These are phyloP conservation scores for Pyrenula massariospora DNA, from an alignment of 495 filamentous ascomycete genomes.

Conservation along the genomic window DNA sequence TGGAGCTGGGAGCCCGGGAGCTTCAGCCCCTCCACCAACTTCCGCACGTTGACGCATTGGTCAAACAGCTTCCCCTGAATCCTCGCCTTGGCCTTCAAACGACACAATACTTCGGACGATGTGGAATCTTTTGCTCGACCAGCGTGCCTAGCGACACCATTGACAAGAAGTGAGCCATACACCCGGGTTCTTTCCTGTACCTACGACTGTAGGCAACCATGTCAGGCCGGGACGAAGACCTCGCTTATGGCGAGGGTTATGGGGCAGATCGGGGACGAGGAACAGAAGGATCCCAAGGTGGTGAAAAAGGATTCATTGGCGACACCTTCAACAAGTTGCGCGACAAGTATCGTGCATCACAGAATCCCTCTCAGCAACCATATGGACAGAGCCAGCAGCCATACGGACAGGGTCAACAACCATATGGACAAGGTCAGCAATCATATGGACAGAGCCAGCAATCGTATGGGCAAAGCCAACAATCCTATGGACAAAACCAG, in stretches of 20 bases:
- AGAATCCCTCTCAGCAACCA: slow-evolving; percentile 12
- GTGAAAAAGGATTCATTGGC: slow-evolving; percentile 38
- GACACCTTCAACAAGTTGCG: slow-evolving; percentile 40
- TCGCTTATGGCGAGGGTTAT: slow-evolving; percentile 48
- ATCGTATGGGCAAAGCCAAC: slow-evolving; percentile 3
- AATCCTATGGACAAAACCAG: not conserved
- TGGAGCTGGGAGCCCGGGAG: not conserved
- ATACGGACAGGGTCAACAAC: slow-evolving; percentile 5
- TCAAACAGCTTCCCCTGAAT: not conserved
- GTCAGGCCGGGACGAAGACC: slow-evolving; percentile 33
- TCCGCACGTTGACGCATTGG: not conserved
- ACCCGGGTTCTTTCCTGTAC: not conserved
- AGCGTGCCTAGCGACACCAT: not conserved
- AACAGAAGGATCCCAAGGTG: slow-evolving; percentile 16
- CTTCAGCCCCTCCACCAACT: not conserved
- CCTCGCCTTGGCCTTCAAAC: not conserved
- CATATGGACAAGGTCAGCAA: slow-evolving; percentile 2
- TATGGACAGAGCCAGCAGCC: slow-evolving; percentile 10
- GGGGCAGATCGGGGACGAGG: slow-evolving; percentile 16
- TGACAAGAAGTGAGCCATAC: not conserved
- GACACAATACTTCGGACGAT: too few relatives aligned
- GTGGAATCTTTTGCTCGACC: too few relatives aligned
- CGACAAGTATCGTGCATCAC: slow-evolving; percentile 20
- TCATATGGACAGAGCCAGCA: slow-evolving; percentile 9
- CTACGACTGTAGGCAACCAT: slow-evolving; percentile 10